Conservation (phyloP, 2,329 filamentous ascomycete species). For the Calonectria henricotiae region DNA sequence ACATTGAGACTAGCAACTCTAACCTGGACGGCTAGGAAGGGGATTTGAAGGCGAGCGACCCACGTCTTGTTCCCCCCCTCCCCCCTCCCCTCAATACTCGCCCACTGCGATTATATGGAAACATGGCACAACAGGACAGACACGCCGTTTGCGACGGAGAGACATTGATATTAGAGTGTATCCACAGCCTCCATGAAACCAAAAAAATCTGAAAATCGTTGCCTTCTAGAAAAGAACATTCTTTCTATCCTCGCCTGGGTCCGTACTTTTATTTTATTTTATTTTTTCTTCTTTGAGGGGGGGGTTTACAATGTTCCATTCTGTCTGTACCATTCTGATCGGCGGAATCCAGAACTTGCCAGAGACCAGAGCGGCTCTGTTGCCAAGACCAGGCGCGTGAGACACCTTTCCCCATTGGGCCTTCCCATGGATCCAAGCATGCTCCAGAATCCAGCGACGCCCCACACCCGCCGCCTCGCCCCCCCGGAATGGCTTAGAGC, state of each 20-base stretch:
- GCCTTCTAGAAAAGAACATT: not conserved
- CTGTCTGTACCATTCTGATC: slow-evolving; percentile 27
- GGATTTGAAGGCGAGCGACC: slow-evolving; percentile 13
- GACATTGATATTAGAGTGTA: not conserved
- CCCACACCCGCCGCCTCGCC: slow-evolving; percentile 33
- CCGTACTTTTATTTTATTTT: not conserved
- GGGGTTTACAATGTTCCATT: slow-evolving; percentile 7
- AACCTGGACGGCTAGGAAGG: not conserved
- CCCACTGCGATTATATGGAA: not conserved
- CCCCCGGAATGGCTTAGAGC: slow-evolving; percentile 24
- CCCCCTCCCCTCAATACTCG: not conserved
- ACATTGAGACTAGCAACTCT: slow-evolving; percentile 19
- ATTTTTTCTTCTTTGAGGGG: not conserved
- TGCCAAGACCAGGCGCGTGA: slow-evolving; percentile 29
- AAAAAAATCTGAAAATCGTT: not conserved
- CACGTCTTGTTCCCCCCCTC: slow-evolving; percentile 5
- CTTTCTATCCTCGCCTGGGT: not conserved
- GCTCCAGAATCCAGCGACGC: slow-evolving; percentile 31
- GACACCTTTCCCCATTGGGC: slow-evolving; percentile 30
- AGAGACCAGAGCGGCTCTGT: slow-evolving; percentile 30
- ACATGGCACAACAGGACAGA: not conserved
- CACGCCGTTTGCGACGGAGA: not conserved
- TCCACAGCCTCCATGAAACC: not conserved
- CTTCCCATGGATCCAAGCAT: slow-evolving; percentile 24
- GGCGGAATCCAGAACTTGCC: slow-evolving; percentile 31